phyloP scores from a whole-genome alignment of 2,329 filamentous ascomycete genomes.

The Polytolypa hystricis region DNA sequence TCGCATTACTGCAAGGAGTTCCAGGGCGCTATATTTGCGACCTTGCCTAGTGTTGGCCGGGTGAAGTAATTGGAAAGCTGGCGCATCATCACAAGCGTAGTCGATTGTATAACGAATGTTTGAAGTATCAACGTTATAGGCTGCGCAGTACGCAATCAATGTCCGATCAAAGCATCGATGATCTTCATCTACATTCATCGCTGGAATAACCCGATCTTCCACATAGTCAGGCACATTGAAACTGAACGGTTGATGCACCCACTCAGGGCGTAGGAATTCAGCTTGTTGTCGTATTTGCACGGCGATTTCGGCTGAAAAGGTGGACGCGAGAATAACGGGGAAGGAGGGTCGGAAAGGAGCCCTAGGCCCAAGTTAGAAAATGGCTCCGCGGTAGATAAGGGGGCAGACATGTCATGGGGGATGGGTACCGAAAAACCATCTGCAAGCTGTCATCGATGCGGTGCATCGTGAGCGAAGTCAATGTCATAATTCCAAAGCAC shows the following conservation, averaged over 20 bases:
- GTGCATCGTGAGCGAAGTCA: constrained; percentile 49
- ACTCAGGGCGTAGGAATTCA: constrained; percentile 54
- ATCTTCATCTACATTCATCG: constrained; percentile 44
- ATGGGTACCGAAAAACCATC: constrained; percentile 46
- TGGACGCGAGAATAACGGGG: constrained; percentile 51
- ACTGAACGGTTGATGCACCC: constrained; percentile 51
- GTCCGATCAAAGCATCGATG: constrained; percentile 56
- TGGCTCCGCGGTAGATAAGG: too few species aligned
- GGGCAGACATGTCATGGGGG: not conserved
- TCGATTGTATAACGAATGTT: constrained; percentile 56
- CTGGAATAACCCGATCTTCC: constrained; percentile 39
- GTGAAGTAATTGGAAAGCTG: constrained; percentile 52
- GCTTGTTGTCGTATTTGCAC: constrained; percentile 50
- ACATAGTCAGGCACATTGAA: constrained; percentile 49
- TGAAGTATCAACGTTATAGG: constrained; percentile 55
- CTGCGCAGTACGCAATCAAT: constrained; percentile 57
- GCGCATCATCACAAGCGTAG: constrained; percentile 53
- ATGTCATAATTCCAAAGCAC: constrained; percentile 49
- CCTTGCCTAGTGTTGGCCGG: constrained; percentile 40
- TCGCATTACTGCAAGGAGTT: constrained; percentile 59
- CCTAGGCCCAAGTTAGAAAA: constrained; percentile 18
- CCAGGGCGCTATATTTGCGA: constrained; percentile 47
- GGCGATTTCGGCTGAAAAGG: constrained; percentile 53
- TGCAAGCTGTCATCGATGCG: constrained; percentile 56
- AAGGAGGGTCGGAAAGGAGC: constrained; percentile 46